Evolutionary conservation across 73 alveolate species (phyloP).

Genomic region (Tetrahymena borealis): DNA sequence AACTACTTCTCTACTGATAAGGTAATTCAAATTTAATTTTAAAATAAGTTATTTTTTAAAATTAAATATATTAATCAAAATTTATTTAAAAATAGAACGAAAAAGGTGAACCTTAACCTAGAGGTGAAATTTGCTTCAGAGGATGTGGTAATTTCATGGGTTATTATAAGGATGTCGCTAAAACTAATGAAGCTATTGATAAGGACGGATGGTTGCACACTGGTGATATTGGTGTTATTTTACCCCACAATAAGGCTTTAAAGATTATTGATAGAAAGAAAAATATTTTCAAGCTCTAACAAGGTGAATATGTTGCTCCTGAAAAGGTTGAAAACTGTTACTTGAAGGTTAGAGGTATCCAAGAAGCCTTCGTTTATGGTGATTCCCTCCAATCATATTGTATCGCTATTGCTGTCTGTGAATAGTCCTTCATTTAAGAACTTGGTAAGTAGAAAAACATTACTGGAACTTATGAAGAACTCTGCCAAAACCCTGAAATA

Average conservation of each 20-base stretch:
- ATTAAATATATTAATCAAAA: neutral
- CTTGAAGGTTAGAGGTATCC: slow-evolving; percentile 48
- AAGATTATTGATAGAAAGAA: slow-evolving; percentile 56
- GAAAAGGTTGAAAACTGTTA: slow-evolving; percentile 78
- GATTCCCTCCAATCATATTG: slow-evolving; percentile 64
- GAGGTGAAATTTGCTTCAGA: slow-evolving; percentile 77
- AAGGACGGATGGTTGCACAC: slow-evolving; percentile 83
- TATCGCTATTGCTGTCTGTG: slow-evolving; percentile 76
- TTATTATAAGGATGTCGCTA: slow-evolving; percentile 50
- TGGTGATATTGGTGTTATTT: slow-evolving; percentile 82
- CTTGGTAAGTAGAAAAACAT: neutral
- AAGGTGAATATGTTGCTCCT: slow-evolving; percentile 93
- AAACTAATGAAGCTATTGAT: slow-evolving; percentile 59
- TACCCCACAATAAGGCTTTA: slow-evolving; percentile 51
- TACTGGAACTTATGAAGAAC: neutral
- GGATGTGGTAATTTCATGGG: slow-evolving; percentile 59
- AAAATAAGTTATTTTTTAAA: neutral
- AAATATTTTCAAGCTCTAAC: slow-evolving; percentile 77
- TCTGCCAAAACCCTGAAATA: neutral
- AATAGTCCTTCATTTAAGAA: slow-evolving; percentile 10
- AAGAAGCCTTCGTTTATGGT: slow-evolving; percentile 77
- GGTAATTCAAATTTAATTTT: neutral
- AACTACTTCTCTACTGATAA: slow-evolving; percentile 64
- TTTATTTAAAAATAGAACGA: slow-evolving; percentile 28
- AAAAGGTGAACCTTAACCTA: slow-evolving; percentile 54